These are phyloP conservation scores for Lasiosphaeriaceae sp. DNA, from an alignment of 495 filamentous ascomycete species.

Conservation along the genomic window DNA sequence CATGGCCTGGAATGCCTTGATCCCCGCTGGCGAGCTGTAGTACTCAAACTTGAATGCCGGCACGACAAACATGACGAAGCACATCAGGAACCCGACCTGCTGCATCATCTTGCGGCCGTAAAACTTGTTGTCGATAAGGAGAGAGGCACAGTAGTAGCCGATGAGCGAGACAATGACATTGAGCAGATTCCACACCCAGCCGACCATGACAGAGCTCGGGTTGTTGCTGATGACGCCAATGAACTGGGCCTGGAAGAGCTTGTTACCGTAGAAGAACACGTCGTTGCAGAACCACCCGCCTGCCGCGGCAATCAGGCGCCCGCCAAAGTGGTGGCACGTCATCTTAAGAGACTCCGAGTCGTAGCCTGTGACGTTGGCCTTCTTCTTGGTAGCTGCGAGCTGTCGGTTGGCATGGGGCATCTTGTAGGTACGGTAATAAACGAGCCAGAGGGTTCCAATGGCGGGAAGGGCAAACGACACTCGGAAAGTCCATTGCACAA, in stretches of 20 bases:
- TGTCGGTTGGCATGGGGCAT: constrained; percentile 73
- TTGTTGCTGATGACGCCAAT: constrained; percentile 65
- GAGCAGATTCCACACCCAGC: constrained; percentile 85
- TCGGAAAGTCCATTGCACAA: constrained; percentile 81
- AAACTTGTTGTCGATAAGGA: constrained; percentile 86
- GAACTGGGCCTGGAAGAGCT: constrained; percentile 87
- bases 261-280: constrained; percentile 97
- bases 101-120: constrained; percentile 92
- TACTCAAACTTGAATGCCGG: constrained; percentile 81
- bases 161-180: constrained; percentile 78
- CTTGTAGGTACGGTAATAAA: constrained; percentile 86
- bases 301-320: constrained; percentile 78
- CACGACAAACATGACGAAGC: constrained; percentile 82
- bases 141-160: constrained; percentile 76
- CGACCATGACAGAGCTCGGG: constrained; percentile 63
- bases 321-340: constrained; percentile 74
- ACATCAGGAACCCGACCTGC: constrained; percentile 80
- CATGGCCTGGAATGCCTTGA: constrained; percentile 85
- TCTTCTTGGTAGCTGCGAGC: constrained; percentile 72
- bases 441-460: constrained; percentile 83
- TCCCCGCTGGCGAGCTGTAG: constrained; percentile 60
- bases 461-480: constrained; percentile 82
- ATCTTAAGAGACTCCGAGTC: constrained; percentile 73
- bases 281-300: constrained; percentile 88
- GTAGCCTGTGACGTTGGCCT: constrained; percentile 80